Evolutionary conservation across 352 stramenopile genomes (phyloP).

Genomic region (Phytophthora brassicae): DNA sequence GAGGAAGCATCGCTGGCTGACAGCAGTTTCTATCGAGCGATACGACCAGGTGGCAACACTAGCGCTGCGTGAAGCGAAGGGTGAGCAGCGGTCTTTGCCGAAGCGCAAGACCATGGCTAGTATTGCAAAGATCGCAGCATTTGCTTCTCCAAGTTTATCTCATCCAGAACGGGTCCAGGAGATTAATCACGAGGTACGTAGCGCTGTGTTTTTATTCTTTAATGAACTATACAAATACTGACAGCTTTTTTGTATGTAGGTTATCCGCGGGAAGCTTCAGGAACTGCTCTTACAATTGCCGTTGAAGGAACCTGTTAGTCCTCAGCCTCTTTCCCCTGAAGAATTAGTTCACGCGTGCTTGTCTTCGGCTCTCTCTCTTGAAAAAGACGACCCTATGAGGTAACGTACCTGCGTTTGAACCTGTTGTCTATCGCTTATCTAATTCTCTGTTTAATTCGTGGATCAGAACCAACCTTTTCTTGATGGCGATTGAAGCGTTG

Average conservation of each 20-base stretch:
- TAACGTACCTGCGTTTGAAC: constrained; percentile 14
- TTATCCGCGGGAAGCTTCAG: constrained; percentile 58
- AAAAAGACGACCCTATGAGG: constrained; percentile 57
- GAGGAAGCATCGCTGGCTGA: constrained; percentile 65
- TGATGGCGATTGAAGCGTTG: constrained; percentile 70
- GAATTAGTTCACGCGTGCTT: constrained; percentile 56
- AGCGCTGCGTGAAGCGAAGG: constrained; percentile 54
- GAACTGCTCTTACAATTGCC: constrained; percentile 64
- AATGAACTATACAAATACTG: background rate
- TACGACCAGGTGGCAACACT: constrained; percentile 62
- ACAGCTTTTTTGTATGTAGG: constrained; percentile 28
- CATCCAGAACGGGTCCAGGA: constrained; percentile 41
- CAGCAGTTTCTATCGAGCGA: constrained; percentile 59
- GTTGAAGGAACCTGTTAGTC: constrained; percentile 38
- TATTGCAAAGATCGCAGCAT: constrained; percentile 77
- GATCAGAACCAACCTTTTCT: constrained; percentile 61
- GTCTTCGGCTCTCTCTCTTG: constrained; percentile 39
- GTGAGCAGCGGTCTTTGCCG: constrained; percentile 51
- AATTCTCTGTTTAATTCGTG: too few species aligned
- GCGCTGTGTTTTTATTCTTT: background rate
- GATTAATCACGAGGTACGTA: constrained; percentile 66
- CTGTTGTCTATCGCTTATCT: too few species aligned
- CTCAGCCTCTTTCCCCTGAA: constrained; percentile 42
- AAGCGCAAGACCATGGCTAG: constrained; percentile 79
- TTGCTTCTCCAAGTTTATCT: constrained; percentile 49